Base-by-base conservation (phyloP, 1,139 yeast genomes). In the Zygosaccharomyces sapae region DNA sequence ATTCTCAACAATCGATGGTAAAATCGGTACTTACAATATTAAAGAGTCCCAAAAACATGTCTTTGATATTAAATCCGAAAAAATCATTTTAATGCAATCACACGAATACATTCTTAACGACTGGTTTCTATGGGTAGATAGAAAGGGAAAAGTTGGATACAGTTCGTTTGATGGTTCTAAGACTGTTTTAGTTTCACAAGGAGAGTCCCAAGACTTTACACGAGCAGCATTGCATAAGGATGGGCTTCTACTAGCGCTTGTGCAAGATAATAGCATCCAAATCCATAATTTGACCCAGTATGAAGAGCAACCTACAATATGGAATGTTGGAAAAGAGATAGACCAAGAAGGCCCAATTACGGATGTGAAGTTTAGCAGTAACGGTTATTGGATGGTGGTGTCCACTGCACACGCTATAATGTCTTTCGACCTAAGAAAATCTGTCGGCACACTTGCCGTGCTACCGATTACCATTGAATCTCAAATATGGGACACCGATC, bases 301-400 rank as follows among this genome's bases (percentile, higher is more conserved):
- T 7, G 25, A 43, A 8, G 55, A 51, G 18, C 25, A 38, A 4
- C 54, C 61, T 4, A 52, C 54, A 3, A 36, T 40, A 8, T 48
- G 53, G 19, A n/a, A 31, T 6, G 30, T 52, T 12, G 50, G 48
- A 3, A 33, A 49, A 27, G 53, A 58, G 22, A 53, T 56, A 2
- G 55, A 67, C 3, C 58, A 56, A 7, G 56, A 62, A 27, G 56
- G 63, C 0, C 45, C 50, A 1, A 70, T 80, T 4, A 56, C 65
- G 4, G 65, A 70, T 18, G 57, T 84, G 1, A 61, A 65, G 41
- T 85, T 85, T 68, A 83, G 85, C 6, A 70, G 75, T 24, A 85
- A 85, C 59, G 94, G 94, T 4, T 83, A 81, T 64, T 83, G 88
- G 84, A 65, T 84, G 45, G 70, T 68, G 57, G 65, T 72, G 54